Evolutionary conservation across 257 asterid genomes (phyloP), one percentile per base, ranked within the genome.

Genomic region (Solanum phureja): DNA sequence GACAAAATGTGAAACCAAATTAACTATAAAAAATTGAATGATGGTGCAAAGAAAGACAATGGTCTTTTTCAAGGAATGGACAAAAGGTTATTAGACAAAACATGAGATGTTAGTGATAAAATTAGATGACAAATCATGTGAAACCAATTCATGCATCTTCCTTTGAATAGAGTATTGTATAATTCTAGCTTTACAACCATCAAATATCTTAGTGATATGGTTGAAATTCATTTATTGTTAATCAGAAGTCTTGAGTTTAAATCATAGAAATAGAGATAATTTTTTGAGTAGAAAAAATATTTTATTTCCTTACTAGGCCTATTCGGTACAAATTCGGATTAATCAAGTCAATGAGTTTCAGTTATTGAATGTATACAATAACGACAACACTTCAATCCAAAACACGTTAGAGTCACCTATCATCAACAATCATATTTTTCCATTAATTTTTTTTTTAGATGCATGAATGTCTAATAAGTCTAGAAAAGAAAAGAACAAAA

Each of bases 321-420:
- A 29, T 3, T 27, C 3, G 3, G 0, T 5, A 13, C 1, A 13
- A 13, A 6, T 69, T 7, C 1, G 0, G 0, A 69, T 69, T 29
- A 69, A 29, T 31, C 23, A 2, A 27, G 12, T 31, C 1, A 31
- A 31, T 31, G 3, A 29, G 0, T 69, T 69, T 69, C 12, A 31
- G n/a, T 14, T 13, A 68, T 29, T 68, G 3, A 68, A 68, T 68
- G 10, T 29, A 18, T 64, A 64, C 12, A 2, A 62, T 11, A 3
- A 64, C 16, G 12, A n/a, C 3, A 11, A n/a, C 3, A 29, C 8
- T 11, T 24, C 34, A 11, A 66, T 66, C 34, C 14, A 29, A 66
- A 66, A 64, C 33, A 56, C 24, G 0, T 56, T 56, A 56, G 9
- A 2, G 19, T 19, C 64, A 0, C 10, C 14, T 37, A 74, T 5